Percentiles rank a stretch among this genome's conserved stretches.
Conservation (phyloP, 2,329 filamentous ascomycete genomes). For the Xylariaceae sp. region DNA sequence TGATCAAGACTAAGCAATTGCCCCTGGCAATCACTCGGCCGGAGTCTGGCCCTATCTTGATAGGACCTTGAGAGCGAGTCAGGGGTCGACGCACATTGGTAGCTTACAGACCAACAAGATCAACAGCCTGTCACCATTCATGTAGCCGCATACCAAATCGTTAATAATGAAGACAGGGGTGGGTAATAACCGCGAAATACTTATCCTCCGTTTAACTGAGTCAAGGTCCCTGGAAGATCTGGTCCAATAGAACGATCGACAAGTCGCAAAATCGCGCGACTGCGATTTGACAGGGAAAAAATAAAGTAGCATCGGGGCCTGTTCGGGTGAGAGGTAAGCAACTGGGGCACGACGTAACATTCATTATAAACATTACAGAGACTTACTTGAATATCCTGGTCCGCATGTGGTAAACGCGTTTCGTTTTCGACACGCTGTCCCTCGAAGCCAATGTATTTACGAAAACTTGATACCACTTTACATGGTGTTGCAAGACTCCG, state of each 20-base stretch:
- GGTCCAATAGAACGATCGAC: conserved; percentile 15
- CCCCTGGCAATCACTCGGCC: conserved; percentile 18
- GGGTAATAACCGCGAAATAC: neutral
- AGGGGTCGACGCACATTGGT: conserved; percentile 14
- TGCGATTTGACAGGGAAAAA: conserved; percentile 23
- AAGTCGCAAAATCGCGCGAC: conserved; percentile 17
- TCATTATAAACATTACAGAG: neutral
- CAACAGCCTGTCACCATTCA: conserved; percentile 13
- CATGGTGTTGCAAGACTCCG: neutral
- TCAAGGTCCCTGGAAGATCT: neutral
- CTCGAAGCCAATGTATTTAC: neutral
- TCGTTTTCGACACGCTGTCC: too few relatives aligned
- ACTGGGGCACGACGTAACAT: conserved; percentile 18
- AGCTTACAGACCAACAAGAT: conserved; percentile 12
- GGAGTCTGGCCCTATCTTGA: conserved; percentile 20
- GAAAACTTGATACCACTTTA: conserved; percentile 5
- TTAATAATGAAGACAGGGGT: neutral
- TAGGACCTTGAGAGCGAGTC: conserved; percentile 12
- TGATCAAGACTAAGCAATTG: conserved; percentile 19
- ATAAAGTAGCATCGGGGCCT: conserved; percentile 12
- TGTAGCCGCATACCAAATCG: neutral
- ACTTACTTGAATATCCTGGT: conserved; percentile 9
- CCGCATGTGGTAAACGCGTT: neutral
- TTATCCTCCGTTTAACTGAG: neutral
- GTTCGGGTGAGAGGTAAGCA: conserved; percentile 21